Base-by-base conservation (phyloP, 352 stramenopile species). In the Achlya hypogyna region DNA sequence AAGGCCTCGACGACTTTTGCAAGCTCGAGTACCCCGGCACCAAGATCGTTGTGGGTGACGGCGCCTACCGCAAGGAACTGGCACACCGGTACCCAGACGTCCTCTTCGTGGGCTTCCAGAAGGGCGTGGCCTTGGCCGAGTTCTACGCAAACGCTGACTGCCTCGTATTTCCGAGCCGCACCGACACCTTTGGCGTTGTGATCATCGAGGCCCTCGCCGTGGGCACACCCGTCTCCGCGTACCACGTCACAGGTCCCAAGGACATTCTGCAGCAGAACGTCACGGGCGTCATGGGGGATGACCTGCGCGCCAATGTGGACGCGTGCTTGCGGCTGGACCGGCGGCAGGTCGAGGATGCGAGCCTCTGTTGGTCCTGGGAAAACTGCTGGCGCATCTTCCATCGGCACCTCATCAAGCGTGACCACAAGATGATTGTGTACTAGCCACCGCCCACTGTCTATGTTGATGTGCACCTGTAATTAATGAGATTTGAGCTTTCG, bases 31-130 rank as follows among this genome's bases (percentile, higher is more conserved):
- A 64, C 35, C 54, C 54, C n/a, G 54, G 54, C 54, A 64, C 54
- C 32, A 64, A 64, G 35, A 64, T 64, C 22, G 54, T 64, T 10
- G 54, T 64, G 10, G 54, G 54, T 38, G 54, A 64, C 27, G 54
- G 54, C 27, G 54, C 54, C 22, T 64, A 64, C 54, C 54, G 54
- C 54, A 64, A 64, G 38, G 54, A 64, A 29, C 38, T 64, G 28
- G 32, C 51, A 23, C 54, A 52, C 34, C 51, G 52, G 34, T 51
- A 64, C 54, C 54, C 54, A 34, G 34, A 64, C 4, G 35, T 64
- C 31, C 25, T 64, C 14, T 64, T 64, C 22, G 35, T 38, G 4
- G 54, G 54, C 25, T 64, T 64, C 22, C 54, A 64, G 25, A 64
- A 35, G 20, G 54, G 54, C 54, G 16, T 6, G 2, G 54, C 54